Base-by-base conservation (phyloP, 2,329 filamentous ascomycete genomes). In the Sarocladiaceae sp. region DNA sequence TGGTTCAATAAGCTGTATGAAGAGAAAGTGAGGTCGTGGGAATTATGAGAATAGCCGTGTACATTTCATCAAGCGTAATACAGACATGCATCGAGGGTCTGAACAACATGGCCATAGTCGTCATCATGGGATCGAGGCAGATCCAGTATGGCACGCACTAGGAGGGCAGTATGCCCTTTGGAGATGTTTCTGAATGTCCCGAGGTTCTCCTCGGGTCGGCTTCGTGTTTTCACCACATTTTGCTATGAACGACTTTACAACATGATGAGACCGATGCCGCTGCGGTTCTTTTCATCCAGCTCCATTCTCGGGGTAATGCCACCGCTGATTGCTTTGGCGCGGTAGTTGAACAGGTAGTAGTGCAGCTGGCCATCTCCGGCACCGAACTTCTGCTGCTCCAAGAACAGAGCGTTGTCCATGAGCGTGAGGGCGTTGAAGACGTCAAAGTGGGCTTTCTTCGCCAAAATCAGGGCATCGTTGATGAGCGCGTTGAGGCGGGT, bases 331-430 rank as follows among this genome's bases (percentile, higher is more conserved):
- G 83, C 81, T 48, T 86, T 82, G 11, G 88, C 87, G 46, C 88
- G 82, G 72, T 96, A 98, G 68, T 98, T 98, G 76, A 94, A 98
- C 24, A 98, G 73, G 65, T 98, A 98, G 68, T 90, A 98, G 65
- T 98, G 89, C 55, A 98, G 73, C 63, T 93, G 88, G 37, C 93
- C 93, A 62, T 98, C 93, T 24, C 93, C 93, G 4, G 85, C 83
- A 34, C 91, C 93, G 57, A 96, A 98, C 65, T 95, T 95, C 59
- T 96, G 88, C 53, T 96, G 77, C 60, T 91, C 83, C 5, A 98
- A 74, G 76, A 98, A 97, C 16, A 97, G 75, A 1, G 82, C 85
- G 63, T 98, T 98, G 65, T 98, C 91, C 66, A 95, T 83, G 31
- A 96, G 74, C 0, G 90, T 95, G 45, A 98, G 75, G 0, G 89